A percentile compares a stretch with the other conserved stretches of the same genome.
phyloP scores from a whole-genome alignment of 768 basidiomycete genomes.

The Tylopilus cervinicoccineus region DNA sequence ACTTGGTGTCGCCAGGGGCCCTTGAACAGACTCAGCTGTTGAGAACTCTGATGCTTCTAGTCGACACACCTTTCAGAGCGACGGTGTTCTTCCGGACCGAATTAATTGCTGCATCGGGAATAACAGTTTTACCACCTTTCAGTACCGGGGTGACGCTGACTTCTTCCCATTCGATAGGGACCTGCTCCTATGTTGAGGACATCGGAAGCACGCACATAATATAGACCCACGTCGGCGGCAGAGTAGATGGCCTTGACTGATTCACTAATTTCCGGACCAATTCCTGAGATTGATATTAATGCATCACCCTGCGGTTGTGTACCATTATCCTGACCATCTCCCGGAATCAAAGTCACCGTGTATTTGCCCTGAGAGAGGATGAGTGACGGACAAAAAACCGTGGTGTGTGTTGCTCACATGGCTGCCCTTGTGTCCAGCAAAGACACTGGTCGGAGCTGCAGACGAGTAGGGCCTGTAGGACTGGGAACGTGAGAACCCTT shows the following conservation, averaged over 20 bases:
- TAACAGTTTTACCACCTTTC: conserved; percentile 94
- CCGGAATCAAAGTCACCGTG: conserved; percentile 92
- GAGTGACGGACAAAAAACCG: not conserved
- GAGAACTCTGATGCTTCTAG: not conserved
- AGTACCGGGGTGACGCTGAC: conserved; percentile 93
- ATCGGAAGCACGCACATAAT: conserved; percentile 3
- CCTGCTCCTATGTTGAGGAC: conserved; percentile 44
- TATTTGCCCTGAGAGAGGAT: conserved; percentile 76
- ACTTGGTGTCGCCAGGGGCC: conserved; percentile 97
- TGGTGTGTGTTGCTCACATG: conserved; percentile 52
- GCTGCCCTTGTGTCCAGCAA: conserved; percentile 84
- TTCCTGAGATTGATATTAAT: conserved; percentile 53
- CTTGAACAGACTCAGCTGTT: conserved; percentile 35
- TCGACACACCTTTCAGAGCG: conserved; percentile 81
- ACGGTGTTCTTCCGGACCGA: conserved; percentile 97
- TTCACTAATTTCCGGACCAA: conserved; percentile 98
- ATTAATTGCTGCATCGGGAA: conserved; percentile 86
- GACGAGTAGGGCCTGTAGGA: conserved; percentile 60
- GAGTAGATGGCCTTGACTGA: conserved; percentile 91
- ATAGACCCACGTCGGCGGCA: conserved; percentile 66
- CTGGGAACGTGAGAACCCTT: conserved; percentile 33
- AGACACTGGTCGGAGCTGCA: conserved; percentile 79
- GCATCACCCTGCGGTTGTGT: conserved; percentile 2
- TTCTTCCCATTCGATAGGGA: conserved; percentile 99
- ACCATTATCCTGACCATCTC: conserved; percentile 64